Conservation (phyloP, 1,139 yeast species). For the Pichia sp. region DNA sequence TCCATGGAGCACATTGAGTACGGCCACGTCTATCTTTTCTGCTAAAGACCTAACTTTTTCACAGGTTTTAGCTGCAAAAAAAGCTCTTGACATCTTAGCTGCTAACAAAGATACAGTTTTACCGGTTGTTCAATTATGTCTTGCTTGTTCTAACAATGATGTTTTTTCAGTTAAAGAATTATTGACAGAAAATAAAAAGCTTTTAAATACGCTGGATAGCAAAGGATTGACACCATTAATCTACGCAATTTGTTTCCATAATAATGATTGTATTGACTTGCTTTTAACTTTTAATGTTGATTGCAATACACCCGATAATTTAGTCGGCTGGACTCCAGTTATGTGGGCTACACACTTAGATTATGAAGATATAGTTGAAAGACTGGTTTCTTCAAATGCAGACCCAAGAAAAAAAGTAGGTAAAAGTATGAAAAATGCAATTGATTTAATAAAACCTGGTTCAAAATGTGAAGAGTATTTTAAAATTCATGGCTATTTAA, state of each 20-base stretch:
- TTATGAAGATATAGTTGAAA: slow-evolving; percentile 31
- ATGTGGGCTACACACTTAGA: slow-evolving; percentile 43
- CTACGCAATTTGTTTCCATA: slow-evolving; percentile 47
- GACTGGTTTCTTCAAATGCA: slow-evolving; percentile 35
- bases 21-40: slow-evolving; percentile 18
- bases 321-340: slow-evolving; percentile 39
- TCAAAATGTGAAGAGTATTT: slow-evolving; percentile 33
- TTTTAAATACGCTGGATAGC: slow-evolving; percentile 32
- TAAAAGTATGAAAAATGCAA: slow-evolving; percentile 32
- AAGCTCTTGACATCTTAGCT: slow-evolving; percentile 32
- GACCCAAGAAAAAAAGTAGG: slow-evolving; percentile 31
- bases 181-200: slow-evolving; percentile 30
- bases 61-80: slow-evolving; percentile 43
- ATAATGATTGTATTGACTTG: slow-evolving; percentile 39
- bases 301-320: slow-evolving; percentile 33
- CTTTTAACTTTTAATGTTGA: slow-evolving; percentile 32
- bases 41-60: slow-evolving; percentile 25
- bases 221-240: slow-evolving; percentile 46
- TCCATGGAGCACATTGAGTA: slow-evolving; percentile 25
- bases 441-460: slow-evolving; percentile 34
- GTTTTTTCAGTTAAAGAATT: slow-evolving; percentile 37
- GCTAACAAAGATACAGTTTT: slow-evolving; percentile 24
- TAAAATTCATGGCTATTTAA: slow-evolving; percentile 33
- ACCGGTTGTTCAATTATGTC: slow-evolving; percentile 32
- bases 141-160: slow-evolving; percentile 51